Evolutionary conservation across 192 early-diverging fungal genomes (phyloP), one percentile per base, ranked within the genome.

Genomic region (Podila clonocystis): DNA sequence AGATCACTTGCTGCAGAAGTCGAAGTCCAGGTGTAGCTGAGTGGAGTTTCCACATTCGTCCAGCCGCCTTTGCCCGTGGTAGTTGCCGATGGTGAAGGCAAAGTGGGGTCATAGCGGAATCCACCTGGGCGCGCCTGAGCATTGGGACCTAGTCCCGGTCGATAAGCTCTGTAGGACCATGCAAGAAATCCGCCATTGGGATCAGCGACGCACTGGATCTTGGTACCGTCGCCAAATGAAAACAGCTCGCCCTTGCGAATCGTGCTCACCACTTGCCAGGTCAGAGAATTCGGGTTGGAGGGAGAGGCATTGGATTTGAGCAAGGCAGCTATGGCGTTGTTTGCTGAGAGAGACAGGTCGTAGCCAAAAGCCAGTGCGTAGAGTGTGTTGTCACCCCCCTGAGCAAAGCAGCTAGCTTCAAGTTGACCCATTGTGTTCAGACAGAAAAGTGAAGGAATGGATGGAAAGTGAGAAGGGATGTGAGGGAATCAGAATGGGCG

Each of bases 41-140:
- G 26, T 12, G 52, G 66, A 36, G 31, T 58, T n/a, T 68, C 66
- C 22, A 68, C 66, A 41, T 68, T 68, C 3, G 20, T 57, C 66
- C 66, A 68, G 12, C 66, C 66, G 34, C 66, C 66, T 24, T 68
- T 68, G 12, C 66, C 66, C 13, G 66, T 68, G 17, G 66, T 68
- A 9, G 52, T 68, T 5, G 52, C 31, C 20, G 66, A 68, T 8
- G 66, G 15, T 59, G 66, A 52, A 6, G 64, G 3, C 15, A 41
- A 38, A 22, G 34, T 2, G 13, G 66, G 66, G 24, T 68, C 66
- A 24, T 68, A 68, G 58, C 66, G 66, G 66, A 68, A 41, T 58
- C 66, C 66, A 15, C 66, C 66, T 68, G 66, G 66, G 28, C 66
- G 66, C 29, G 66, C 7, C 15, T 45, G 36, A 9, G 29, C 33